Conservation (phyloP, 106 monocot genomes). For the Dioscorea alata region DNA sequence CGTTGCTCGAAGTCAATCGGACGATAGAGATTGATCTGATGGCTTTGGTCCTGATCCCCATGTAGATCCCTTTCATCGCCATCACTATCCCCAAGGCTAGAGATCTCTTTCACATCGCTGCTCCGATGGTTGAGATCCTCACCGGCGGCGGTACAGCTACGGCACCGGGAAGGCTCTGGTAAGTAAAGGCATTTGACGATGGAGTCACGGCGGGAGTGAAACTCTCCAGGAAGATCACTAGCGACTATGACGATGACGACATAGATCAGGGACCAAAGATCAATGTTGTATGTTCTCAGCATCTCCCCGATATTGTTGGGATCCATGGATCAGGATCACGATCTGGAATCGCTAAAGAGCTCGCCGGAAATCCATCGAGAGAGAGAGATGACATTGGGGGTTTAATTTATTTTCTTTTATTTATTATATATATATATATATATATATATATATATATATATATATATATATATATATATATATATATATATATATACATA, state of each 20-base stretch:
- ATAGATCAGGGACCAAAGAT: slow-evolving; percentile 57
- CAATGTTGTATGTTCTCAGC: slow-evolving; percentile 17
- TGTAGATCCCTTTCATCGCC: not conserved
- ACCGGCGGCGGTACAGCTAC: not conserved
- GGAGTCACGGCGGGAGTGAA: slow-evolving; percentile 37
- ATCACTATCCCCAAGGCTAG: slow-evolving; percentile 1
- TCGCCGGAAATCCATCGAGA: no score
- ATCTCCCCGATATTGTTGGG: slow-evolving; percentile 29
- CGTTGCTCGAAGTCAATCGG: slow-evolving; percentile 23
- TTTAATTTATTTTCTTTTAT: no score
- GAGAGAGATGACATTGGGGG: no score
- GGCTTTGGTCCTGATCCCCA: no score
- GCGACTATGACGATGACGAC: slow-evolving; percentile 34
- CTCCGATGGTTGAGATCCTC: no score
- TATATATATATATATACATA: no score
- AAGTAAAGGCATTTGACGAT: slow-evolving; percentile 42
- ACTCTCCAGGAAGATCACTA: slow-evolving; percentile 41
- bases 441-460: no score
- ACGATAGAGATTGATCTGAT: not conserved
- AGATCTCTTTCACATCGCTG: not conserved
- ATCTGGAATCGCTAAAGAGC: no score
- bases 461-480: no score
- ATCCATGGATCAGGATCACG: slow-evolving; percentile 19
- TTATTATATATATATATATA: no score
- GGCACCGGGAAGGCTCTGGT: slow-evolving; percentile 21